Conservation (phyloP, 495 filamentous ascomycete species). For the Jackrogersella multiformis region DNA sequence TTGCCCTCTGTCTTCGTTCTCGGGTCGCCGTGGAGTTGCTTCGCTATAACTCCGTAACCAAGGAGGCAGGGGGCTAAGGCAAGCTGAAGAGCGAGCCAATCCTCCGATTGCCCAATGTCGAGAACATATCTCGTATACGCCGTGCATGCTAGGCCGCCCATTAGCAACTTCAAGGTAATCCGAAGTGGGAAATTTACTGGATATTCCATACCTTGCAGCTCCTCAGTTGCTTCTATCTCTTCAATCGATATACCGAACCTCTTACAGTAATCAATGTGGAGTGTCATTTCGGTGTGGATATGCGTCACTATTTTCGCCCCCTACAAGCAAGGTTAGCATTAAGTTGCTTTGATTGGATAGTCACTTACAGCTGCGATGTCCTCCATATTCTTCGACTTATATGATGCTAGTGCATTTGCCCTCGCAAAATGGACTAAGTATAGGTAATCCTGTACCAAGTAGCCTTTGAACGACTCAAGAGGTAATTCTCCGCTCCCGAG, state of each 20-base stretch:
- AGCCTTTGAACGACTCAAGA: slow-evolving; percentile 78
- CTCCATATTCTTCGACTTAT: slow-evolving; percentile 78
- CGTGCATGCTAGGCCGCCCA: slow-evolving; percentile 64
- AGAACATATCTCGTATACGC: slow-evolving; percentile 85
- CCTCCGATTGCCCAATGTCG: slow-evolving; percentile 85
- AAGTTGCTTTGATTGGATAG: background rate
- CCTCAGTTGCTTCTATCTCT: slow-evolving; percentile 76
- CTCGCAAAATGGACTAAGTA: slow-evolving; percentile 90
- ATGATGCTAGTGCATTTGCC: slow-evolving; percentile 82
- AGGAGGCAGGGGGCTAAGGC: slow-evolving; percentile 85
- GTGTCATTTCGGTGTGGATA: slow-evolving; percentile 78
- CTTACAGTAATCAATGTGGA: slow-evolving; percentile 82
- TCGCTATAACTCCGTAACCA: slow-evolving; percentile 83
- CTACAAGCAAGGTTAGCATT: slow-evolving; percentile 48
- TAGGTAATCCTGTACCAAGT: slow-evolving; percentile 89
- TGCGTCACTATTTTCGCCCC: slow-evolving; percentile 76
- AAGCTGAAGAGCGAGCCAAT: slow-evolving; percentile 84
- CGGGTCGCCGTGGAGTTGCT: slow-evolving; percentile 66
- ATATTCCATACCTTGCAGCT: slow-evolving; percentile 68
- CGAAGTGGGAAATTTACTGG: background rate
- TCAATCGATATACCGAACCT: slow-evolving; percentile 80
- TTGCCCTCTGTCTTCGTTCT: slow-evolving; percentile 70
- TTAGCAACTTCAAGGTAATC: slow-evolving; percentile 32
- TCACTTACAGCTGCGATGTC: slow-evolving; percentile 73
- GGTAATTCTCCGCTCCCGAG: slow-evolving; percentile 79